These are phyloP conservation scores for Cytidiella melzeri DNA, from an alignment of 768 basidiomycete species.

Conservation along the genomic window DNA sequence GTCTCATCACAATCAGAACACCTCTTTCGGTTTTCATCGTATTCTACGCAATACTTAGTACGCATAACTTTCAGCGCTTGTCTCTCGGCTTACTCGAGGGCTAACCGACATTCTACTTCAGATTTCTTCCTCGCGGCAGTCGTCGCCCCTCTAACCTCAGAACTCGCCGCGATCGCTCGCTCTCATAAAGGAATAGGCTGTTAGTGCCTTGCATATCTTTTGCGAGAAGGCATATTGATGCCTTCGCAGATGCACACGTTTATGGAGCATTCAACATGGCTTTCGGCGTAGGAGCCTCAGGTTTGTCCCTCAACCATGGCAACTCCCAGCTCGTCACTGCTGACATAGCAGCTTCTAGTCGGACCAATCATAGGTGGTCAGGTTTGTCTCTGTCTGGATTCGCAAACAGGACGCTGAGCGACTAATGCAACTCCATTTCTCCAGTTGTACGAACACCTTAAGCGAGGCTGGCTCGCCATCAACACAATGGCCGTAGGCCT, in stretches of 20 bases:
- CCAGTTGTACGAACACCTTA: conserved; percentile 58
- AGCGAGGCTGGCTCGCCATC: conserved; percentile 55
- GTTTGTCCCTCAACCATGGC: conserved; percentile 31
- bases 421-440: no score
- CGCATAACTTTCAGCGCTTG: no score
- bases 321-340: background rate
- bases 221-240: background rate
- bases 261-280: conserved; percentile 72
- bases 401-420: background rate
- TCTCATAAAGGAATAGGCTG: conserved; percentile 62
- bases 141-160: conserved; percentile 57
- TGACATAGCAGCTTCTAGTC: conserved; percentile 32
- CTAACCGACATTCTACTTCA: conserved; percentile 19
- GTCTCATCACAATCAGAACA: conserved; percentile 40
- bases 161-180: conserved; percentile 56
- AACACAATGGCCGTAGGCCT: conserved; percentile 43
- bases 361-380: conserved; percentile 70
- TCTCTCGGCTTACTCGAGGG: background rate
- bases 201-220: conserved; percentile 25
- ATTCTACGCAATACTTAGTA: conserved; percentile 26
- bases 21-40: conserved; percentile 44
- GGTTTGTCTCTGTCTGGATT: conserved; percentile 26
- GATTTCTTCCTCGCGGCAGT: conserved; percentile 58
- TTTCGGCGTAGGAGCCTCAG: conserved; percentile 56
- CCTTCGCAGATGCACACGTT: conserved; percentile 55